Percentiles rank a stretch among this genome's conserved stretches.
Conservation (phyloP, 2,329 filamentous ascomycete genomes). For the Claviceps sp. region DNA sequence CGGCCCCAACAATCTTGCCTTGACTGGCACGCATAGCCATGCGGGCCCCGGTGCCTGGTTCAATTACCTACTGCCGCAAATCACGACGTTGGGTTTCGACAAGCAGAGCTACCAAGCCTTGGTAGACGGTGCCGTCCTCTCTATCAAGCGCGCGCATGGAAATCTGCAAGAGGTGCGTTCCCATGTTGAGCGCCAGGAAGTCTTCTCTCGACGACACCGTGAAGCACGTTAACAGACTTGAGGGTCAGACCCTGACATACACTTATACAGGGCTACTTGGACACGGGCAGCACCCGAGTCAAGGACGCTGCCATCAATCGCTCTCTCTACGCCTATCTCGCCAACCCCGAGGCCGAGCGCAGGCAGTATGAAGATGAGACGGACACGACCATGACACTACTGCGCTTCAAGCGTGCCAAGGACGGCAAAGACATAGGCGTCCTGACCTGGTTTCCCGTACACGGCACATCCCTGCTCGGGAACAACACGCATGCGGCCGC, state of each 20-base stretch:
- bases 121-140: constrained; percentile 70
- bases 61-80: constrained; percentile 86
- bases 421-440: constrained; percentile 69
- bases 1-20: constrained; percentile 65
- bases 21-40: constrained; percentile 89
- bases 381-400: constrained; percentile 54
- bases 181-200: not conserved
- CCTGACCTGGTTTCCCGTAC: constrained; percentile 82
- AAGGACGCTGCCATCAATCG: constrained; percentile 75
- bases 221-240: too few species aligned
- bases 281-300: constrained; percentile 55
- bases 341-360: constrained; percentile 69
- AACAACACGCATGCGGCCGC: constrained; percentile 87
- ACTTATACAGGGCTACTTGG: constrained; percentile 45
- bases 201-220: not conserved
- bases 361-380: constrained; percentile 44
- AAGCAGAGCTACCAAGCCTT: constrained; percentile 80
- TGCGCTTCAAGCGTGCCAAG: constrained; percentile 62
- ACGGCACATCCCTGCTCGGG: constrained; percentile 79
- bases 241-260: too few species aligned
- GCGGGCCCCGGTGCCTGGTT: constrained; percentile 85
- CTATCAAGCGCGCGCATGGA: constrained; percentile 66
- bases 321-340: constrained; percentile 75
- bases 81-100: constrained; percentile 77
- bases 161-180: constrained; percentile 28